phyloP scores from a whole-genome alignment of 2,329 filamentous ascomycete genomes.

The Fusarium pseudograminearum region DNA sequence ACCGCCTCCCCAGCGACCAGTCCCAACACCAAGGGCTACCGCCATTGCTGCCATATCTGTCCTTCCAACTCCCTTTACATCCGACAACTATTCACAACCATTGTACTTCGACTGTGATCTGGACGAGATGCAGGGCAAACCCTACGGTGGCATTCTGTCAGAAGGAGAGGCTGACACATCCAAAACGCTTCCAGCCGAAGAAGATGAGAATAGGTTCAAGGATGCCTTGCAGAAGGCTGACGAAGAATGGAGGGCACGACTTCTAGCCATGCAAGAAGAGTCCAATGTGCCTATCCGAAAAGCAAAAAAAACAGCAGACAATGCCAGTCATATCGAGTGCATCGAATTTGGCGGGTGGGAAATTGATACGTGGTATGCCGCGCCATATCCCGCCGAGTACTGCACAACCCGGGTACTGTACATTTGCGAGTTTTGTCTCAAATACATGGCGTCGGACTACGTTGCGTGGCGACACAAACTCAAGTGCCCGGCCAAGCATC shows the following conservation, averaged over 20 bases:
- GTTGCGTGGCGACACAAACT: constrained; percentile 98
- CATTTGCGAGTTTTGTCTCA: constrained; percentile 98
- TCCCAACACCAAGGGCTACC: constrained; percentile 41
- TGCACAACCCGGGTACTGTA: constrained; percentile 96
- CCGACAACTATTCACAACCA: constrained; percentile 75
- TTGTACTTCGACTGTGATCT: constrained; percentile 91
- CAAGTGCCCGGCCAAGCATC: constrained; percentile 96
- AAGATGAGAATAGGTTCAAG: constrained; percentile 89
- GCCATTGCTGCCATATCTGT: constrained; percentile 39
- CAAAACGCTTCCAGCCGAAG: constrained; percentile 82
- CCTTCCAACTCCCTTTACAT: constrained; percentile 68
- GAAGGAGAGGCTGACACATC: constrained; percentile 92
- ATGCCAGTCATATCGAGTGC: constrained; percentile 96
- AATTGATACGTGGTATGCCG: constrained; percentile 99
- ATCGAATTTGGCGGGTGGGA: constrained; percentile 98
- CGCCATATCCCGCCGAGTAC: constrained; percentile 98
- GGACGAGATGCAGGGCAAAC: constrained; percentile 91
- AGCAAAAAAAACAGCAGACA: constrained; percentile 81
- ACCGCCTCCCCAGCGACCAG: constrained; percentile 44
- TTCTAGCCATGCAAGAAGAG: constrained; percentile 70
- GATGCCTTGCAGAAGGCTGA: constrained; percentile 91
- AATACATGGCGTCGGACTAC: constrained; percentile 99
- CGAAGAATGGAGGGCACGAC: constrained; percentile 84
- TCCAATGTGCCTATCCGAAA: constrained; percentile 72
- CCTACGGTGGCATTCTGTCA: constrained; percentile 92